These are phyloP conservation scores for Phytophthora pistaciae DNA, from an alignment of 352 stramenopile species.

Conservation along the genomic window DNA sequence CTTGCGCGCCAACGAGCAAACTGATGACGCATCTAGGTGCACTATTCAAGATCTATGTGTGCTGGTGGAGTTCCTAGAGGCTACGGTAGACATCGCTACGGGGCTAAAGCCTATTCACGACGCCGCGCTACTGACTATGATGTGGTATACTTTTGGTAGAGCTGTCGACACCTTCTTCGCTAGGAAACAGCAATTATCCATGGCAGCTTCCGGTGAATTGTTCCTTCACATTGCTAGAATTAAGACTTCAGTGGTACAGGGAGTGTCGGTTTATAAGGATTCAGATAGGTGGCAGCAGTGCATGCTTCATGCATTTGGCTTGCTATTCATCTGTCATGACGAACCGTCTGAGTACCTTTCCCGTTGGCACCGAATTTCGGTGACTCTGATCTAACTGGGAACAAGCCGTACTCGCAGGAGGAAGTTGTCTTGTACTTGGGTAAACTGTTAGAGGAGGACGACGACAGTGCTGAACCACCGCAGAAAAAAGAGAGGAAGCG, in stretches of 20 bases:
- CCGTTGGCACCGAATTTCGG: background rate
- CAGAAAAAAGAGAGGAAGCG: background rate
- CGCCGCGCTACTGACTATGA: background rate
- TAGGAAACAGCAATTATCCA: background rate
- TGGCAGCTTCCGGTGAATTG: background rate
- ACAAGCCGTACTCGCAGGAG: slow-evolving; percentile 15
- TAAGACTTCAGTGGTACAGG: slow-evolving; percentile 15
- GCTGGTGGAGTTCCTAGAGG: background rate
- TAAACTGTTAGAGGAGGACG: background rate
- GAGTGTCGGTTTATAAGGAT: slow-evolving; percentile 18
- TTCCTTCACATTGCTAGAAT: slow-evolving; percentile 4
- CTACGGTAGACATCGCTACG: background rate
- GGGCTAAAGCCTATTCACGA: background rate
- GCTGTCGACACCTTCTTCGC: slow-evolving; percentile 2
- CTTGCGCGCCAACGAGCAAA: slow-evolving; percentile 5
- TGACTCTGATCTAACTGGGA: slow-evolving; percentile 4
- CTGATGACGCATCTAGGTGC: slow-evolving; percentile 1
- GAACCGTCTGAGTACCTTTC: slow-evolving; percentile 15
- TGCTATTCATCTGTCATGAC: slow-evolving; percentile 10
- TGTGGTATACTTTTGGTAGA: background rate
- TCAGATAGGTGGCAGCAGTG: slow-evolving; percentile 11
- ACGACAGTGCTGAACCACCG: background rate
- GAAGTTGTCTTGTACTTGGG: slow-evolving; percentile 10
- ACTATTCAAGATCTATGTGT: background rate
- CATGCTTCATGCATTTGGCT: slow-evolving; percentile 15